These are phyloP conservation scores for Poa pratensis DNA, from an alignment of 176 grass and related monocot genomes.

Conservation along the genomic window DNA sequence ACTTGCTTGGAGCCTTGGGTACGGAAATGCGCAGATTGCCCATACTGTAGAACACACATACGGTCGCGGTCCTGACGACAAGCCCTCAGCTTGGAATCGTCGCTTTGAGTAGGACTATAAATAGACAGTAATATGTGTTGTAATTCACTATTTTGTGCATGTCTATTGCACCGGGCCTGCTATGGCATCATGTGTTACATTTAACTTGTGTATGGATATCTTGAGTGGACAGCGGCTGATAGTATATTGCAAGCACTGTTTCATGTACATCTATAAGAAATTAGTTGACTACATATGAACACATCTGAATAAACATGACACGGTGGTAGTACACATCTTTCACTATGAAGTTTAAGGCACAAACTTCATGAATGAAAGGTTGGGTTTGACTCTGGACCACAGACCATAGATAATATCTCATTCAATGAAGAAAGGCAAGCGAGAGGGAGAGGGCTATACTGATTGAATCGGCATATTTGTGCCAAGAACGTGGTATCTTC, in stretches of 20 bases:
- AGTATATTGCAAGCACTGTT: background rate
- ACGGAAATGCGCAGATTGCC: conserved; percentile 79
- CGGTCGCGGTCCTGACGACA: conserved; percentile 38
- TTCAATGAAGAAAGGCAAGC: too few relatives aligned
- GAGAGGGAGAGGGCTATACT: too few relatives aligned
- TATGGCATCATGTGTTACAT: background rate
- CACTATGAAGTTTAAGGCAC: background rate
- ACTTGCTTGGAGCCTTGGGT: conserved; percentile 86
- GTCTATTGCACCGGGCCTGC: background rate
- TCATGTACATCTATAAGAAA: background rate
- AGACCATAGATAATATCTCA: background rate
- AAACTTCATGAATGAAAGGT: background rate
- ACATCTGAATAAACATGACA: background rate
- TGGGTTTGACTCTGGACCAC: background rate
- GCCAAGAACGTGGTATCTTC: too few relatives aligned
- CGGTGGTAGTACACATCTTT: too few relatives aligned
- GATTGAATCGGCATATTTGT: too few relatives aligned
- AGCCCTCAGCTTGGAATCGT: background rate
- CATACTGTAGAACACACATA: conserved; percentile 80
- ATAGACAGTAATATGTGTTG: background rate
- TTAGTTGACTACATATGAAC: background rate
- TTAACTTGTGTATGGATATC: background rate
- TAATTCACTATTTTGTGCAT: background rate
- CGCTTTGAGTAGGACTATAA: conserved; percentile 36
- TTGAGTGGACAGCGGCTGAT: conserved; percentile 2